Percentiles rank a stretch among this genome's conserved stretches.
These are phyloP conservation scores for Cucurbita pepo DNA, from an alignment of 306 rosid species.

Conservation along the genomic window DNA sequence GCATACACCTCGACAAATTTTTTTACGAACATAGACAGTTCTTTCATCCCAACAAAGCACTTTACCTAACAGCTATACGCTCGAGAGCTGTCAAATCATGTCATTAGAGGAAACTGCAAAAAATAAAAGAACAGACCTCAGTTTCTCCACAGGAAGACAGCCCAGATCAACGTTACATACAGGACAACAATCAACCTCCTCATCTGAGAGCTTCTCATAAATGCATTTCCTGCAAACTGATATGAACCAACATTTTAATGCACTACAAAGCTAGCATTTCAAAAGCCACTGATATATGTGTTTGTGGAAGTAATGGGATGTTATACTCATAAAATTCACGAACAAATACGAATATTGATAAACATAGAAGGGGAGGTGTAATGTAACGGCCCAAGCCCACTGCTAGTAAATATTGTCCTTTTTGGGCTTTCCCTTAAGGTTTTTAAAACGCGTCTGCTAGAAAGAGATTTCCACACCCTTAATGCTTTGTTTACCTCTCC, in stretches of 20 bases:
- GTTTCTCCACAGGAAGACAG: conserved; percentile 71
- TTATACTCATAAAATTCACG: not conserved
- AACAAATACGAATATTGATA: not conserved
- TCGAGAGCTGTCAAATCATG: not conserved
- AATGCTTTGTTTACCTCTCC: too few species aligned
- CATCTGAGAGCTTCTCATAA: conserved; percentile 66
- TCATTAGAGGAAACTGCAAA: not conserved
- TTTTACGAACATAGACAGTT: not conserved
- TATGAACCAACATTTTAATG: conserved; percentile 7
- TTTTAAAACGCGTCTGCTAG: too few species aligned
- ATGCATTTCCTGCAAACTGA: conserved; percentile 97
- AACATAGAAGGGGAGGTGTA: not conserved
- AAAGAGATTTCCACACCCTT: too few species aligned
- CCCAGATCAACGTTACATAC: conserved; percentile 86
- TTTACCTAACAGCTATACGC: not conserved
- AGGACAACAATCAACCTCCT: conserved; percentile 73
- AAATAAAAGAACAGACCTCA: conserved; percentile 39
- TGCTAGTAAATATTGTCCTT: too few species aligned
- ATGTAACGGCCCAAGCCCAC: not conserved
- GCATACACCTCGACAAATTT: not conserved
- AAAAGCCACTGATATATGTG: not conserved
- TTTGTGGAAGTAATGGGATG: not conserved
- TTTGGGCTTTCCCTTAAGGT: too few species aligned
- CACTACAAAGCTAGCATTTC: conserved; percentile 10
- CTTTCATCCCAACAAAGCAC: not conserved